phyloP scores from a whole-genome alignment of 2,329 filamentous ascomycete species.

The Phaeophleospora eucalypticola region DNA sequence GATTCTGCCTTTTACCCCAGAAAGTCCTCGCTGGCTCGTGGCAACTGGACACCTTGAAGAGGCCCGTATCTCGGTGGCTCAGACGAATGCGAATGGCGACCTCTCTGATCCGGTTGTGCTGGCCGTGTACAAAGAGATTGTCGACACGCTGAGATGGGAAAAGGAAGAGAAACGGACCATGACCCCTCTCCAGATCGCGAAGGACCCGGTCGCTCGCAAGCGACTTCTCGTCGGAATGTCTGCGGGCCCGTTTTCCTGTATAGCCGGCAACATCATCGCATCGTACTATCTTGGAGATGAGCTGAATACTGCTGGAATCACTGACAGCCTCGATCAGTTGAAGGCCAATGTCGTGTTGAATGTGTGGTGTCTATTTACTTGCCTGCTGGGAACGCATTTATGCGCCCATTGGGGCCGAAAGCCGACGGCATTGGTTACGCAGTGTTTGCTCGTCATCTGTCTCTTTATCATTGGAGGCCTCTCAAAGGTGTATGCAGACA shows the following conservation, averaged over 20 bases:
- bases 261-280: conserved; percentile 36
- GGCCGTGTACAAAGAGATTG: conserved; percentile 44
- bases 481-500: conserved; percentile 38
- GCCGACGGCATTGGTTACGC: conserved; percentile 25
- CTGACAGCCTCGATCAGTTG: conserved; percentile 35
- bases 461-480: conserved; percentile 52
- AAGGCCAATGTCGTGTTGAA: conserved; percentile 36
- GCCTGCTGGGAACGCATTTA: conserved; percentile 20
- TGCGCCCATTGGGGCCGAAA: conserved; percentile 23
- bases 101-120: conserved; percentile 37
- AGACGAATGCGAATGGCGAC: conserved; percentile 45
- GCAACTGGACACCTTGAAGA: conserved; percentile 40
- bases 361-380: conserved; percentile 34
- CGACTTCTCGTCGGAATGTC: conserved; percentile 38
- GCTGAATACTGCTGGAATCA: conserved; percentile 38
- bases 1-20: conserved; percentile 44
- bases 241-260: conserved; percentile 21
- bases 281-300: conserved; percentile 41
- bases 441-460: conserved; percentile 31
- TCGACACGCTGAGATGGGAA: conserved; percentile 46
- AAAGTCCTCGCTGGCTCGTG: conserved; percentile 48
- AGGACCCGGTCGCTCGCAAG: conserved; percentile 35
- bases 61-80: conserved; percentile 41
- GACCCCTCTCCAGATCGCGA: conserved; percentile 37
- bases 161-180: conserved; percentile 38